phyloP scores from a whole-genome alignment of 257 asterid species.

The Nicotiana otophora region DNA sequence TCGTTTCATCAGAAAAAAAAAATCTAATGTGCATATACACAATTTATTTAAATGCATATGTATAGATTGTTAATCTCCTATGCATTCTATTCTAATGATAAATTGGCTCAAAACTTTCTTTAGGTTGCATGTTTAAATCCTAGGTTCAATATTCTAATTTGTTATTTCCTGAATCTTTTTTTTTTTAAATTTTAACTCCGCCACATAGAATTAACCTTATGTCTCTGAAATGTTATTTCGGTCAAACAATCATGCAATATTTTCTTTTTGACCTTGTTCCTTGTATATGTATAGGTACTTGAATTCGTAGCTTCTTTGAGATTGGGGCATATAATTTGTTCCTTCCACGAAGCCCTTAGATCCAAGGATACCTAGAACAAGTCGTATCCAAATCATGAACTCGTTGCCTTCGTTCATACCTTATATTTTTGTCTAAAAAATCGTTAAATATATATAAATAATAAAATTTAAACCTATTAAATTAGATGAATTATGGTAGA shows the following conservation, averaged over 20 bases:
- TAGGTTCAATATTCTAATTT: not conserved
- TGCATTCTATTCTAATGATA: not conserved
- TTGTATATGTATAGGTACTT: no score
- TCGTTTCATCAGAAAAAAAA: not conserved
- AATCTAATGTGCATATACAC: not conserved
- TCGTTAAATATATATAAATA: no score
- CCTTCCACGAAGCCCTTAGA: not conserved
- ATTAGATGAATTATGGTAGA: no score
- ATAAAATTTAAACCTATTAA: no score
- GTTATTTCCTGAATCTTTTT: not conserved
- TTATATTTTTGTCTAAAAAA: no score
- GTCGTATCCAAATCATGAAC: not conserved
- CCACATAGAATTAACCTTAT: not conserved
- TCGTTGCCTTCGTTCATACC: no score
- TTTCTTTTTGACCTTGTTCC: not conserved
- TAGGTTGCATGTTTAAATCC: not conserved
- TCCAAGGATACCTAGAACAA: not conserved
- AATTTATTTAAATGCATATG: no score
- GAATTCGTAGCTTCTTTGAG: not conserved
- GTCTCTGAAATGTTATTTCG: not conserved
- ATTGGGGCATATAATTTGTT: not conserved
- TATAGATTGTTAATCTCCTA: no score
- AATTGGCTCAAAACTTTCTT: not conserved
- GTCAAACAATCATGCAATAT: not conserved
- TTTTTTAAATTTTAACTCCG: not conserved